These are phyloP conservation scores for Oldenlandia corymbosa DNA, from an alignment of 257 asterid genomes.

Conservation along the genomic window DNA sequence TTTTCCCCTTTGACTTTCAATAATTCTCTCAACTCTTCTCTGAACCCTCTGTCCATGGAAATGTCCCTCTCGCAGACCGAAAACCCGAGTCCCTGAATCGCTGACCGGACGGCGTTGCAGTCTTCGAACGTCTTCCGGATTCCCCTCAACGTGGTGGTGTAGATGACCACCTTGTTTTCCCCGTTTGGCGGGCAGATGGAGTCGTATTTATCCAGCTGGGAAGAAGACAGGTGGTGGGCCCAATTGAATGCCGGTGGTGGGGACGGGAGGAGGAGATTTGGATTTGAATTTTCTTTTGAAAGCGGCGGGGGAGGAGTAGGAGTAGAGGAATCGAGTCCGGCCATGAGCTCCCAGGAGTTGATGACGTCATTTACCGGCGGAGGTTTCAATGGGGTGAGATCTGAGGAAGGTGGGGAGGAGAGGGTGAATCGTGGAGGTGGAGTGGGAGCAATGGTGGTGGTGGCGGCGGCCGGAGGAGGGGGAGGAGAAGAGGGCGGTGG, in stretches of 20 bases:
- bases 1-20: constrained; percentile 40
- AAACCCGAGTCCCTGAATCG: constrained; percentile 49
- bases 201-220: no score
- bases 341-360: constrained; percentile 90
- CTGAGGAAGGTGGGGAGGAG: constrained; percentile 47
- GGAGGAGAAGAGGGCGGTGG: constrained; percentile 13
- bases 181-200: constrained; percentile 83
- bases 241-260: no score
- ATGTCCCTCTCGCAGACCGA: constrained; percentile 65
- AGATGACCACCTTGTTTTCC: constrained; percentile 59
- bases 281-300: constrained; percentile 28
- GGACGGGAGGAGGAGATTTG: constrained; percentile 15
- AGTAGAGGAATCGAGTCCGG: constrained; percentile 67
- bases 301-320: constrained; percentile 13
- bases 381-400: constrained; percentile 40
- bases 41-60: constrained; percentile 78
- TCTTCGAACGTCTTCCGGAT: constrained; percentile 82
- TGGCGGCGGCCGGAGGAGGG: constrained; percentile 12
- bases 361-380: constrained; percentile 34
- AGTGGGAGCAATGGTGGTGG: constrained; percentile 32
- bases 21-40: constrained; percentile 58
- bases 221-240: no score
- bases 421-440: constrained; percentile 67
- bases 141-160: constrained; percentile 83
- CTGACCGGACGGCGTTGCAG: constrained; percentile 75